Conservation (phyloP, 1,284 basidiomycete genomes). For the Papiliotrema fonsecae region DNA sequence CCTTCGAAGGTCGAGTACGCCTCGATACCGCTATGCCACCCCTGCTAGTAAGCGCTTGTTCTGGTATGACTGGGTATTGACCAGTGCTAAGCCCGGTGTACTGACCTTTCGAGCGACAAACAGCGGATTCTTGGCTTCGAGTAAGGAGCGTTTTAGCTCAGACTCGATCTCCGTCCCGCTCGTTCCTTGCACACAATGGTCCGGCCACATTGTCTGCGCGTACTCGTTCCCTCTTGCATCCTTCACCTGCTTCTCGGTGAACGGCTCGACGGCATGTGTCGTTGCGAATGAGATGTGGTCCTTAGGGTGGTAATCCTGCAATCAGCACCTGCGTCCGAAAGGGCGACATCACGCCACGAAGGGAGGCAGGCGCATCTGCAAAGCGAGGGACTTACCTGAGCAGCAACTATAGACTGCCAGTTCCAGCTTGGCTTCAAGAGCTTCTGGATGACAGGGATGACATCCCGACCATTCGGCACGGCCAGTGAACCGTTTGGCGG, state of each 20-base stretch:
- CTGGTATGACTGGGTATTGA: background rate
- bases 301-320: slow-evolving; percentile 54
- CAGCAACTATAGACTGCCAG: slow-evolving; percentile 54
- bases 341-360: background rate
- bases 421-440: slow-evolving; percentile 52
- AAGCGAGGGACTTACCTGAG: slow-evolving; percentile 41
- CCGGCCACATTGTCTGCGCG: slow-evolving; percentile 55
- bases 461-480: slow-evolving; percentile 49
- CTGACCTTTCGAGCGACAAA: slow-evolving; percentile 39
- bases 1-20: slow-evolving; percentile 55
- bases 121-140: slow-evolving; percentile 19
- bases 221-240: slow-evolving; percentile 32
- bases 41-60: slow-evolving; percentile 26
- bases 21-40: slow-evolving; percentile 51
- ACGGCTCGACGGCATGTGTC: slow-evolving; percentile 52
- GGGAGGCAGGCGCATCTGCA: background rate
- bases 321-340: slow-evolving; percentile 13
- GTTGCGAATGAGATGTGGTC: slow-evolving; percentile 62
- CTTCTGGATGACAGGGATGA: slow-evolving; percentile 52
- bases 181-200: slow-evolving; percentile 49
- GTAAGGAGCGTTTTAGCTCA: slow-evolving; percentile 18
- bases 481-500: slow-evolving; percentile 58
- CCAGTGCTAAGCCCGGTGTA: background rate
- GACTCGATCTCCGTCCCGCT: slow-evolving; percentile 33
- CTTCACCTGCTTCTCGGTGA: slow-evolving; percentile 47